These are phyloP conservation scores for Dendrobium huoshanense DNA, from an alignment of 106 monocot genomes.

Conservation along the genomic window DNA sequence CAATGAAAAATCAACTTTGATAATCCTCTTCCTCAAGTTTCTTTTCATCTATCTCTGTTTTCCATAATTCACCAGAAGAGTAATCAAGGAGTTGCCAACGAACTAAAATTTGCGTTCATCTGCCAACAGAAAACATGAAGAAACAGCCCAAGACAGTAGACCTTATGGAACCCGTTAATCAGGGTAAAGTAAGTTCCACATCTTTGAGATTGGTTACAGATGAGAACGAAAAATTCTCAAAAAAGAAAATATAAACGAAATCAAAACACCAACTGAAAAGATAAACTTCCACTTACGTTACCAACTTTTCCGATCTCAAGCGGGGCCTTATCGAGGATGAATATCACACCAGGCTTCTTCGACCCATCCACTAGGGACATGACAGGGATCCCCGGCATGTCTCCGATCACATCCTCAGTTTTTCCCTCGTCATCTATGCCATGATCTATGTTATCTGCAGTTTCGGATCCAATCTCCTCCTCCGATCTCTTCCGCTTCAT, in stretches of 20 bases:
- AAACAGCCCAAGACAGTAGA: not conserved
- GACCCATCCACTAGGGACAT: constrained; percentile 8
- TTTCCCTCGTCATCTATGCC: constrained; percentile 7
- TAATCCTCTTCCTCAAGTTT: no score
- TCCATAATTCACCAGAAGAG: no score
- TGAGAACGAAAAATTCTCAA: no score
- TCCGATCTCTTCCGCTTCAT: constrained; percentile 19
- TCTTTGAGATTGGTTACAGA: no score
- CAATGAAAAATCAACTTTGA: no score
- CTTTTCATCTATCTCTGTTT: no score
- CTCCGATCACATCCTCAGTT: constrained; percentile 13
- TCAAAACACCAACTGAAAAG: not conserved
- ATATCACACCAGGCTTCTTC: constrained; percentile 50
- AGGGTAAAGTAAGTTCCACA: not conserved
- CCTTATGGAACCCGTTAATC: not conserved
- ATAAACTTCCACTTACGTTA: constrained; percentile 28
- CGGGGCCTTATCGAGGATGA: constrained; percentile 66
- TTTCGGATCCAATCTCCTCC: not conserved
- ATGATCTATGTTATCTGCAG: not conserved
- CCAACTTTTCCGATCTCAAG: constrained; percentile 71
- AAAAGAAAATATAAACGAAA: not conserved
- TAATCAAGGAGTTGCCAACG: no score
- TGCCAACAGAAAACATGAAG: not conserved
- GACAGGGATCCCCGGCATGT: constrained; percentile 39
- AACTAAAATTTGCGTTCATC: no score